These are phyloP conservation scores for Castanea mollissima DNA, from an alignment of 306 rosid genomes.

Conservation along the genomic window DNA sequence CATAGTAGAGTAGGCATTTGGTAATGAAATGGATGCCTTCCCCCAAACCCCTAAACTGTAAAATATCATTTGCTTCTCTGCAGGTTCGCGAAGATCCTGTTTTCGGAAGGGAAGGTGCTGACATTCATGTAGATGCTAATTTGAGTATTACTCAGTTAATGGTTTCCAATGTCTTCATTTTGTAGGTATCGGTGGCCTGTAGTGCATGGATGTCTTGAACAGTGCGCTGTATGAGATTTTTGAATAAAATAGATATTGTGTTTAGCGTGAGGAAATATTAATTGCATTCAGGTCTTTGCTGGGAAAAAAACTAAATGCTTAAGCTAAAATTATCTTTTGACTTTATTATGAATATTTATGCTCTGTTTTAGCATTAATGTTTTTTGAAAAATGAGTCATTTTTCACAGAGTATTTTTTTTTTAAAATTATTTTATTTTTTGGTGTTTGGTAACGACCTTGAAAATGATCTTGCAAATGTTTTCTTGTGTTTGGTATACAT, in stretches of 20 bases:
- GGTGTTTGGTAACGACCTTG: too few species aligned
- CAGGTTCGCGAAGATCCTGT: constrained; percentile 92
- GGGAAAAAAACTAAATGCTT: background rate
- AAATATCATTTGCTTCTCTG: background rate
- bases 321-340: background rate
- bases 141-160: constrained; percentile 82
- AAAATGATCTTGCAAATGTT: too few species aligned
- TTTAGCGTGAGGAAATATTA: background rate
- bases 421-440: too few species aligned
- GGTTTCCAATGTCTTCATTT: background rate
- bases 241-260: background rate
- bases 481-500: too few species aligned
- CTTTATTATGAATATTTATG: background rate
- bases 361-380: background rate
- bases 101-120: constrained; percentile 80
- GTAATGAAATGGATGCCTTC: background rate
- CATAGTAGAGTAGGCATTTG: too few species aligned
- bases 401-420: too few species aligned
- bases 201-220: background rate
- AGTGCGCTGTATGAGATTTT: background rate
- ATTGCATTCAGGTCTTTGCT: background rate
- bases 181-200: background rate
- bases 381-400: background rate
- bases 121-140: constrained; percentile 84
- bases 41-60: background rate